These are phyloP conservation scores for Phytophthora fragariaefolia DNA, from an alignment of 352 stramenopile genomes.

Conservation along the genomic window DNA sequence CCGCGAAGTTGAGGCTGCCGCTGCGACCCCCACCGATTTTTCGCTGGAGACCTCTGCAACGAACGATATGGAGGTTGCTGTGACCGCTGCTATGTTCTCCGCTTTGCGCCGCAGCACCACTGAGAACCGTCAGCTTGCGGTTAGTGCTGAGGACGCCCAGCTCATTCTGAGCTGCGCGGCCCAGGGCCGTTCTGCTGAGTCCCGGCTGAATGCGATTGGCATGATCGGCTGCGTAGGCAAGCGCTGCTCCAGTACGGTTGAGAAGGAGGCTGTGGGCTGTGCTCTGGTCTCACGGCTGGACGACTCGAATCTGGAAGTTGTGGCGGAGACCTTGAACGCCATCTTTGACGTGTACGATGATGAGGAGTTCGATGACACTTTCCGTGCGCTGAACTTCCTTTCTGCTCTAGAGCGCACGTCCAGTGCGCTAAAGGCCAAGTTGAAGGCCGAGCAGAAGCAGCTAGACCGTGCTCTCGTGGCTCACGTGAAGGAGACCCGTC, in stretches of 20 bases:
- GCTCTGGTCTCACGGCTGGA: slow-evolving; percentile 64
- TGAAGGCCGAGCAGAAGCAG: slow-evolving; percentile 78
- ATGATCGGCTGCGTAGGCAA: slow-evolving; percentile 83
- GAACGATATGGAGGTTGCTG: slow-evolving; percentile 73
- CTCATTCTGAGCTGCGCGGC: slow-evolving; percentile 72
- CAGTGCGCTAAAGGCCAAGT: slow-evolving; percentile 69
- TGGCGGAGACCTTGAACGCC: slow-evolving; percentile 86
- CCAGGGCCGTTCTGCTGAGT: slow-evolving; percentile 68
- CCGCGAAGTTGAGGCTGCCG: slow-evolving; percentile 37
- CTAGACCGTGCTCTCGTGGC: slow-evolving; percentile 82
- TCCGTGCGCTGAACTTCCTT: slow-evolving; percentile 73
- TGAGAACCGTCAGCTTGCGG: slow-evolving; percentile 59
- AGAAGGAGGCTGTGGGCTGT: slow-evolving; percentile 79
- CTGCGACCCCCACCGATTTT: slow-evolving; percentile 38
- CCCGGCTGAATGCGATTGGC: slow-evolving; percentile 77
- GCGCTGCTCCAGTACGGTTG: slow-evolving; percentile 57
- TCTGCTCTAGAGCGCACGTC: slow-evolving; percentile 65
- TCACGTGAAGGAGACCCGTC: slow-evolving; percentile 86
- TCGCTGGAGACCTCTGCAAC: slow-evolving; percentile 42
- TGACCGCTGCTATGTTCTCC: slow-evolving; percentile 78
- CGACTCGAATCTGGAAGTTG: slow-evolving; percentile 81
- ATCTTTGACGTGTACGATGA: slow-evolving; percentile 89
- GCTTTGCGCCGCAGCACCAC: slow-evolving; percentile 64
- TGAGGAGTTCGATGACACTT: slow-evolving; percentile 80
- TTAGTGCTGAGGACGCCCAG: slow-evolving; percentile 67